Evolutionary conservation across 257 asterid genomes (phyloP).

Genomic region (Forsythia suspensa): DNA sequence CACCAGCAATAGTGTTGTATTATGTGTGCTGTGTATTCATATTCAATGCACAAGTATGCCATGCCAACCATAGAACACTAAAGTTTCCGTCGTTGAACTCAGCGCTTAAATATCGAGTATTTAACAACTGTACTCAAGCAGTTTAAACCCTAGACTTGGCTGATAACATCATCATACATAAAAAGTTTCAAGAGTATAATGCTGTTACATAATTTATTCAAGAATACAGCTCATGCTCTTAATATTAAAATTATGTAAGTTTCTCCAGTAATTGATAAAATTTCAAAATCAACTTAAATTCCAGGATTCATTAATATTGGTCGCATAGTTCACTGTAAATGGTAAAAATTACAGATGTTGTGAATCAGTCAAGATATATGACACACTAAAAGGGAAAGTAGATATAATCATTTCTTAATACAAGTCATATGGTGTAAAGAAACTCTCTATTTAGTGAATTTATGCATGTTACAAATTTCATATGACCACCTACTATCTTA

Average conservation of each 20-base stretch:
- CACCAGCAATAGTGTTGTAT: background rate
- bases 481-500: background rate
- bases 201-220: background rate
- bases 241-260: background rate
- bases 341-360: background rate
- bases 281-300: background rate
- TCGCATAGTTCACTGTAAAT: background rate
- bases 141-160: background rate
- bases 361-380: background rate
- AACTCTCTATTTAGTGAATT: background rate
- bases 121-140: background rate
- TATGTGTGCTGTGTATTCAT: background rate
- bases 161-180: background rate
- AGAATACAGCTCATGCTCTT: background rate
- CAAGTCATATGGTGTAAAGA: background rate
- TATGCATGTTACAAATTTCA: background rate
- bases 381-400: background rate
- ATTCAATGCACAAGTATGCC: background rate
- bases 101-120: background rate
- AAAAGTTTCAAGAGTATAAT: background rate
- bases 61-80: background rate
- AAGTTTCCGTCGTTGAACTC: background rate
- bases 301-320: background rate
- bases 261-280: background rate
- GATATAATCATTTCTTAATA: background rate